Base-by-base conservation (phyloP, 2,329 filamentous ascomycete genomes). In the Monosporascus sp. region DNA sequence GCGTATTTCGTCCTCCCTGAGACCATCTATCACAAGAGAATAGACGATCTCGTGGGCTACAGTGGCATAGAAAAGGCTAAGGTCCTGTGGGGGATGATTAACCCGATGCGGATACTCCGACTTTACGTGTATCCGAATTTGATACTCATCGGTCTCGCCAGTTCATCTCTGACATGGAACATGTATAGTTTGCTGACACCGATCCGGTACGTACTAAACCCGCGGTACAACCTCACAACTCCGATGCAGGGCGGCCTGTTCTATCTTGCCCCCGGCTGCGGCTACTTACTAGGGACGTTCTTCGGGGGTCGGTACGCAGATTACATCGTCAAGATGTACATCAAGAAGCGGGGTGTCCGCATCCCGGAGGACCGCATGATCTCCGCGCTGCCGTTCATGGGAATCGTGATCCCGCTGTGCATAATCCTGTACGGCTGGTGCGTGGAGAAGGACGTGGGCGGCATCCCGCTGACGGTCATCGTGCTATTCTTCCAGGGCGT, bases 401-500 rank as follows among this genome's bases (percentile, higher is more conserved):
- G 81, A 0, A 58, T 80, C n/a, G 74, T 78, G 2, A 81, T 87
- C 8, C 84, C 85, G 0, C 76, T 70, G 0, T 87, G 82, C 62
- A 84, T 89, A 70, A 72, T 90, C 6, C 68, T 89, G 5, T 91
- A 78, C 56, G 76, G 76, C 6, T 80, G 76, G 79, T 68, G 72
- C 5, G 70, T 82, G 15, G 74, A 82, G 52, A 72, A 71, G 52
- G 63, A 70, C 9, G 72, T 76, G 3, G 80, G 80, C 3, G 80
- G 79, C 2, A 75, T 83, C 44, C 72, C 78, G 0, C 64, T 88
- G 5, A 88, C 87, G 0, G 85, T 90, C 2, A 76, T 90, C 7
- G 81, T 83, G 61, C 85, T 92, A 76, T 91, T 91, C 64, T 55
- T 87, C 3, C 87, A 91, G 63, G 88, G 88, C 1, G 77, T 90